Evolutionary conservation across 768 basidiomycete species (phyloP).

Genomic region (Boletus rubroflammeus): DNA sequence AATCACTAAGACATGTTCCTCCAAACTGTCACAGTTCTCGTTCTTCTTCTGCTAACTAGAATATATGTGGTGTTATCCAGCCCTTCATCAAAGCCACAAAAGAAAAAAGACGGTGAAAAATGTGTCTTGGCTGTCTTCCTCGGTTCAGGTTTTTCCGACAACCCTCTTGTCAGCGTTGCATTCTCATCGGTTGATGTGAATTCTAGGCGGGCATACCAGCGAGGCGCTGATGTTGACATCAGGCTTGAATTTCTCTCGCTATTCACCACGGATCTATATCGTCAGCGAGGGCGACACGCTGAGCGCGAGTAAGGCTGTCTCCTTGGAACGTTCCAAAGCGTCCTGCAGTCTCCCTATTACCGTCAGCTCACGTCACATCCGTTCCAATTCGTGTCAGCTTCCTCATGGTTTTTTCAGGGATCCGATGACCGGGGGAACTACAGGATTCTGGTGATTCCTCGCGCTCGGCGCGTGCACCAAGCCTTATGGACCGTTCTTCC

Average conservation of each 20-base stretch:
- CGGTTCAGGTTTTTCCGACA: constrained; percentile 70
- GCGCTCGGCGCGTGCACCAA: constrained; percentile 87
- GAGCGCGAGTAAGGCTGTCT: constrained; percentile 65
- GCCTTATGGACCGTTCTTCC: constrained; percentile 63
- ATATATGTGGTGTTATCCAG: constrained; percentile 16
- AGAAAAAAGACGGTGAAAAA: constrained; percentile 19
- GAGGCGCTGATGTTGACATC: constrained; percentile 77
- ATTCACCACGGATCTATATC: constrained; percentile 76
- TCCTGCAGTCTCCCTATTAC: neutral
- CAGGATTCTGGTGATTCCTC: constrained; percentile 66
- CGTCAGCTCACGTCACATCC: constrained; percentile 13
- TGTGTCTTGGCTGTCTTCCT: constrained; percentile 79
- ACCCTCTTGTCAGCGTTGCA: neutral
- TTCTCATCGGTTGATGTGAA: constrained; percentile 9
- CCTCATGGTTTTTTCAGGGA: constrained; percentile 12
- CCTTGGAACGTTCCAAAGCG: constrained; percentile 49
- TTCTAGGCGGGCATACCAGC: constrained; percentile 86
- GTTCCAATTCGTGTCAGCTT: neutral
- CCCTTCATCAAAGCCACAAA: constrained; percentile 8
- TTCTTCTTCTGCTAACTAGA: constrained; percentile 19
- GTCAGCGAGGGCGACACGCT: constrained; percentile 77
- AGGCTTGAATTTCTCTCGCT: constrained; percentile 69
- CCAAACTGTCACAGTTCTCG: constrained; percentile 2
- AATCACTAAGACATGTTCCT: constrained; percentile 12
- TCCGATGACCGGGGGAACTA: constrained; percentile 30